Evolutionary conservation across 1,284 basidiomycete species (phyloP).

Genomic region (Fistulinella staudtii): DNA sequence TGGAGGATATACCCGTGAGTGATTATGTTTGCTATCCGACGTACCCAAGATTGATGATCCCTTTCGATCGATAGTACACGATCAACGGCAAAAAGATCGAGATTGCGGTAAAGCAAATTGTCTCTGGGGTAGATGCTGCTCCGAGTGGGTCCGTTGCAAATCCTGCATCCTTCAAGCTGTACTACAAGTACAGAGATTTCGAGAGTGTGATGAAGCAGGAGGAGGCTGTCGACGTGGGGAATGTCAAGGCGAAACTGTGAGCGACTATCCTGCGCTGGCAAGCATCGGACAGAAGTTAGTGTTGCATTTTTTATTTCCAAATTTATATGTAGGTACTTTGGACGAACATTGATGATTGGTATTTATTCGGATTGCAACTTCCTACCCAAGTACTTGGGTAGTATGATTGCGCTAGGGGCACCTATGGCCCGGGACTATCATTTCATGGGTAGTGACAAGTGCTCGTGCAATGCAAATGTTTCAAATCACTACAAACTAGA

Average conservation of each 20-base stretch:
- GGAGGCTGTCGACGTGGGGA: constrained; percentile 3
- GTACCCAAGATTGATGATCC: not conserved
- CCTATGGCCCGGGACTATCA: too few species aligned
- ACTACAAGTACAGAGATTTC: constrained; percentile 56
- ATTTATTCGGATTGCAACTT: too few species aligned
- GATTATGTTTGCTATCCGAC: not conserved
- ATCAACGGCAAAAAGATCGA: constrained; percentile 74
- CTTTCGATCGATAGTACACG: constrained; percentile 47
- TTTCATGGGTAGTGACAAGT: too few species aligned
- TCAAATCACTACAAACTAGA: too few species aligned
- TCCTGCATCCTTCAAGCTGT: constrained; percentile 57
- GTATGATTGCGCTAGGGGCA: too few species aligned
- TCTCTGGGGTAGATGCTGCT: constrained; percentile 55
- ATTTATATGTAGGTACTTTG: too few species aligned
- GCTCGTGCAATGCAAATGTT: too few species aligned
- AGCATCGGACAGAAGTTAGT: not conserved
- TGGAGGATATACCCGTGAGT: constrained; percentile 62
- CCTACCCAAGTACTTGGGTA: too few species aligned
- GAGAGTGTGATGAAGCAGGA: constrained; percentile 28
- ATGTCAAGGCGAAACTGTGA: constrained; percentile 17
- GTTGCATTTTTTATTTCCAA: not conserved
- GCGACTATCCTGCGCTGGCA: too few species aligned
- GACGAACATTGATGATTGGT: too few species aligned
- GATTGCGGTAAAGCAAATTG: constrained; percentile 69
- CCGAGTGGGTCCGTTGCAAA: constrained; percentile 71